phyloP scores from a whole-genome alignment of 139 green algal species.

The Dunaliella primolecta region DNA sequence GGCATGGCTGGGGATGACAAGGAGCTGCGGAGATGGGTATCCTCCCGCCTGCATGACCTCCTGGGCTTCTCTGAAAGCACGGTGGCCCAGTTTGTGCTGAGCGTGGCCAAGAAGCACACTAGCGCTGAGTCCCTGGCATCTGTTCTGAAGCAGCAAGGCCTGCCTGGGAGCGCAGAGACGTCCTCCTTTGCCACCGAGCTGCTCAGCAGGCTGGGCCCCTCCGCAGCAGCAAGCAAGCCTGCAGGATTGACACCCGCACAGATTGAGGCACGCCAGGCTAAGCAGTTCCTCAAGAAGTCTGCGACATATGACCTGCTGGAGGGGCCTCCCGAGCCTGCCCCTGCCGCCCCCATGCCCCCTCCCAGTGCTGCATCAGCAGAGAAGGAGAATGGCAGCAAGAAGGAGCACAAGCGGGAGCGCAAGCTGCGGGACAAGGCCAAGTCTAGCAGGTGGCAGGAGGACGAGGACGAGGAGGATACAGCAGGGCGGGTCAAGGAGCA shows the following conservation, averaged over 20 bases:
- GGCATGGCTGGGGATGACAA: constrained; percentile 19
- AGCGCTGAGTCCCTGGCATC: constrained; percentile 21
- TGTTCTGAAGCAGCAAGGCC: constrained; percentile 42
- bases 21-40: constrained; percentile 64
- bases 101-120: constrained; percentile 42
- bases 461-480: constrained; percentile 1
- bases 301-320: neutral
- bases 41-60: constrained; percentile 68
- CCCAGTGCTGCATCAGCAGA: constrained; percentile 29
- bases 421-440: constrained; percentile 11
- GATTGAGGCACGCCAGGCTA: constrained; percentile 20
- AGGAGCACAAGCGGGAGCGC: constrained; percentile 22
- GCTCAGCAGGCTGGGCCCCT: constrained; percentile 21
- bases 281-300: constrained; percentile 30
- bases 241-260: constrained; percentile 18
- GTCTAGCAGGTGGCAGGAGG: neutral
- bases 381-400: constrained; percentile 17
- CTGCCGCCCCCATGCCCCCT: neutral
- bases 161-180: constrained; percentile 46
- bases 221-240: neutral
- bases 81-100: constrained; percentile 43
- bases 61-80: constrained; percentile 57
- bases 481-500: constrained; percentile 13
- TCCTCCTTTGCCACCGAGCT: constrained; percentile 59
- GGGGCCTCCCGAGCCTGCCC: constrained; percentile 12